A percentile compares a stretch with the other conserved stretches of the same genome.
phyloP scores from a whole-genome alignment of 1,284 basidiomycete genomes.

The Porogramme epimiltina region DNA sequence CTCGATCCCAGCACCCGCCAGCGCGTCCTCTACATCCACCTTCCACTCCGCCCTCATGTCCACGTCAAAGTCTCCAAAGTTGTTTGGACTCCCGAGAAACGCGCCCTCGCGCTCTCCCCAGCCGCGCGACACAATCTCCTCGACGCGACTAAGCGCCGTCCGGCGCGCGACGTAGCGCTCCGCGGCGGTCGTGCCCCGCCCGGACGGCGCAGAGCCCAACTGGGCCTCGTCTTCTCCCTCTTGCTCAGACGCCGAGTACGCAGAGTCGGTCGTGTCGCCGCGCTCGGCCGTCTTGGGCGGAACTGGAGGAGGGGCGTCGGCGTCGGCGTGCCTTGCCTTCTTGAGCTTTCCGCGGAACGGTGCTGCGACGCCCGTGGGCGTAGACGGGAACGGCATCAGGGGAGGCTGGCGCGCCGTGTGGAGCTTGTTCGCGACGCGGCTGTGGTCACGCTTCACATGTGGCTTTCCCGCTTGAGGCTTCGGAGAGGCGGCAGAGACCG shows the following conservation, averaged over 20 bases:
- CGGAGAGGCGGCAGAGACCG: not conserved
- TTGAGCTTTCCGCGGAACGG: slow-evolving; percentile 27
- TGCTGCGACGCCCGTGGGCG: slow-evolving; percentile 10
- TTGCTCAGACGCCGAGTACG: not conserved
- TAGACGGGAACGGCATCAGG: slow-evolving; percentile 30
- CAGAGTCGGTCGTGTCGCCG: slow-evolving; percentile 3
- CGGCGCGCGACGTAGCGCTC: slow-evolving; percentile 29
- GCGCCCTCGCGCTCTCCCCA: slow-evolving; percentile 29
- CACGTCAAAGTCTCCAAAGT: slow-evolving; percentile 5
- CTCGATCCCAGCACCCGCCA: slow-evolving; percentile 17
- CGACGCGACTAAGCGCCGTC: slow-evolving; percentile 33
- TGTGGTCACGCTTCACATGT: not conserved
- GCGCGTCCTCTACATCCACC: slow-evolving; percentile 5
- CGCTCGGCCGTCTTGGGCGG: slow-evolving; percentile 3
- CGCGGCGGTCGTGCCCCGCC: slow-evolving; percentile 21
- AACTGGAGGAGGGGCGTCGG: slow-evolving; percentile 1
- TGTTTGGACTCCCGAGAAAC: slow-evolving; percentile 14
- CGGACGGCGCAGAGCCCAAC: not conserved
- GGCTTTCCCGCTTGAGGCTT: not conserved
- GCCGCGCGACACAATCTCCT: slow-evolving; percentile 34
- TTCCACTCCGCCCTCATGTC: slow-evolving; percentile 3
- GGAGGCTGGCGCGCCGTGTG: slow-evolving; percentile 25
- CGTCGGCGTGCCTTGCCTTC: slow-evolving; percentile 9
- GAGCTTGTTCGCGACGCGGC: slow-evolving; percentile 21
- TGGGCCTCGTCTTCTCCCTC: no score